Evolutionary conservation across 495 filamentous ascomycete species (phyloP), one percentile per base, ranked within the genome.

Genomic region (Staphylotrichum longicolle): DNA sequence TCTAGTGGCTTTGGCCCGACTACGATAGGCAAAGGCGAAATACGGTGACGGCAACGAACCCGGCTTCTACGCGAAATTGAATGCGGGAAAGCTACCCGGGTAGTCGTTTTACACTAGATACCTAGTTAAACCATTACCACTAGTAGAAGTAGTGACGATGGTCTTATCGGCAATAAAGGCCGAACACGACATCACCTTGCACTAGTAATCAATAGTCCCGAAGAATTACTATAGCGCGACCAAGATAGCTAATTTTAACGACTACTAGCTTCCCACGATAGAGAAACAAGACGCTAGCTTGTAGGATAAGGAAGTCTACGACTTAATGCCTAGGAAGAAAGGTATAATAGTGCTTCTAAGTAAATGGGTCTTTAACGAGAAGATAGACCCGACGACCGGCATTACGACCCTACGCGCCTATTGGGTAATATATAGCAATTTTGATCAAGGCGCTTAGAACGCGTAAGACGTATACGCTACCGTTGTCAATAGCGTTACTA

Each of bases 201-300:
- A 39, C 10, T 10, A 10, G 10, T 2, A 39, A 10, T 10, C 37
- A 7, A 10, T 1, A 10, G 37, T 39, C 10, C 58, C 49, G 2
- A 46, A 61, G 51, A 61, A 61, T 63, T 85, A 77, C n/a, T 53
- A 46, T 9, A 10, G 45, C 9, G 63, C 35, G 0, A 40, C 10
- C 4, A 37, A 41, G 12, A 37, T 42, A 10, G 7, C 4, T 0
- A 55, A 61, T 12, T 55, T 32, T 20, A 5, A 54, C 1, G 11
- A 30, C 1, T 61, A 61, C 34, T 61, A 8, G 59, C 51, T 61
- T 7, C 50, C 20, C 2, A 34, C 51, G 1, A 61, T 61, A 11
- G 7, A 20, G 11, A 47, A 49, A 8, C 20, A 61, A 8, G 33
- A 40, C 3, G 0, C 20, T 0, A 42, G 42, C 1, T 12, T 61